phyloP scores from a whole-genome alignment of 2,329 filamentous ascomycete species.

The Seiridium cupressi region DNA sequence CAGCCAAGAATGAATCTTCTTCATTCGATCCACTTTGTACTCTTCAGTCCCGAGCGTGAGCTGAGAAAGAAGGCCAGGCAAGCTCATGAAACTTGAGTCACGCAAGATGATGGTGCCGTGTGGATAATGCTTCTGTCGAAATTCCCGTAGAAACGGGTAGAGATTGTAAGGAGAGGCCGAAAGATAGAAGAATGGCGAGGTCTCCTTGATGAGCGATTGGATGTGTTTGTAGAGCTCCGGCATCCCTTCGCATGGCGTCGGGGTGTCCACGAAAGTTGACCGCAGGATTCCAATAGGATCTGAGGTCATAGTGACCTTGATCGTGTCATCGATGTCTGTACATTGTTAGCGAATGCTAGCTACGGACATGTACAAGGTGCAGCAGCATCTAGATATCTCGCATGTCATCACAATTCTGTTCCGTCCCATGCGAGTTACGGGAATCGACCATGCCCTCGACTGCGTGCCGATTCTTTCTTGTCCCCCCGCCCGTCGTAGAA shows the following conservation, averaged over 20 bases:
- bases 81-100: constrained; percentile 81
- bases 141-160: constrained; percentile 79
- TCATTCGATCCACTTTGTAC: constrained; percentile 82
- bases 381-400: too few relatives aligned
- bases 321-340: constrained; percentile 87
- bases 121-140: constrained; percentile 67
- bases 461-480: too few relatives aligned
- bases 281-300: constrained; percentile 77
- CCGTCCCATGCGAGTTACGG: too few relatives aligned
- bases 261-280: constrained; percentile 78
- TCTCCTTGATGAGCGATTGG: constrained; percentile 46
- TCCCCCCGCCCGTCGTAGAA: neutral
- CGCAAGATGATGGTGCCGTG: constrained; percentile 80
- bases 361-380: neutral
- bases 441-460: too few relatives aligned
- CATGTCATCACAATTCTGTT: too few relatives aligned
- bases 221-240: constrained; percentile 76
- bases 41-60: constrained; percentile 78
- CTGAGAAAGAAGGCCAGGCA: constrained; percentile 74
- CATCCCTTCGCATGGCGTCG: constrained; percentile 75
- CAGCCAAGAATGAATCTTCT: constrained; percentile 75
- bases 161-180: constrained; percentile 93
- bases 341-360: constrained; percentile 7
- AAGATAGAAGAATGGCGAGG: constrained; percentile 86
- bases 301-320: constrained; percentile 84